Conservation (phyloP, 1,284 basidiomycete genomes). For the Cryptococcus jaspeensis region DNA sequence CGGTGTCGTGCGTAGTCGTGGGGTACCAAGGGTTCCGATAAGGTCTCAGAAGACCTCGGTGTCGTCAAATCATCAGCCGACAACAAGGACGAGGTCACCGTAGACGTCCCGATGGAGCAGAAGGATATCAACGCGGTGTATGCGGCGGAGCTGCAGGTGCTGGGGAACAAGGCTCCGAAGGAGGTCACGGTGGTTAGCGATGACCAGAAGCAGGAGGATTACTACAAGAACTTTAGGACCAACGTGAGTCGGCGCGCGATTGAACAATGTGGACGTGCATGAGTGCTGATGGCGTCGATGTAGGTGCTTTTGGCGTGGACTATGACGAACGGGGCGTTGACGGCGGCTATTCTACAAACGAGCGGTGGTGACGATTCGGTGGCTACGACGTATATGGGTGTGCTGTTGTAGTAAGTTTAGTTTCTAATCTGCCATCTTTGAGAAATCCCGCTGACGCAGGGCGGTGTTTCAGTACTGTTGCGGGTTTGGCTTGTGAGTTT, state of each 20-base stretch:
- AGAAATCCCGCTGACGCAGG: constrained; percentile 49
- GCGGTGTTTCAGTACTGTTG: constrained; percentile 65
- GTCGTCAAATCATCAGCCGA: constrained; percentile 59
- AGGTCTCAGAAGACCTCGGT: constrained; percentile 75
- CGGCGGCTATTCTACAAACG: constrained; percentile 59
- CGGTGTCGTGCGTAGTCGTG: constrained; percentile 53
- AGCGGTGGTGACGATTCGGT: constrained; percentile 15
- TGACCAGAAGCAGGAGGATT: constrained; percentile 80
- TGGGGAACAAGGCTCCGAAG: constrained; percentile 70
- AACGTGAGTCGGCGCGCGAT: constrained; percentile 57
- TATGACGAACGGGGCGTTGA: constrained; percentile 74
- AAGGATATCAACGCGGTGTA: constrained; percentile 84
- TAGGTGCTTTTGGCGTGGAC: constrained; percentile 76
- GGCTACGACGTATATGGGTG: constrained; percentile 50
- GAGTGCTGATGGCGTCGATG: constrained; percentile 8
- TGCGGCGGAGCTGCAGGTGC: constrained; percentile 75
- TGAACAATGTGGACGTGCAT: neutral
- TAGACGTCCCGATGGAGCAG: constrained; percentile 73
- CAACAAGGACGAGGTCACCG: constrained; percentile 66
- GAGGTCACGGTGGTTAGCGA: constrained; percentile 58
- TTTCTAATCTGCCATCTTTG: no score
- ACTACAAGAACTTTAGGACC: constrained; percentile 79
- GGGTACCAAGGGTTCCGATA: constrained; percentile 91
- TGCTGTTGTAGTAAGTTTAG: constrained; percentile 43
- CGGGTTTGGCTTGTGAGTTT: constrained; percentile 74